Base-by-base conservation (phyloP, 2,329 filamentous ascomycete species). In the Alternaria tenuissima region DNA sequence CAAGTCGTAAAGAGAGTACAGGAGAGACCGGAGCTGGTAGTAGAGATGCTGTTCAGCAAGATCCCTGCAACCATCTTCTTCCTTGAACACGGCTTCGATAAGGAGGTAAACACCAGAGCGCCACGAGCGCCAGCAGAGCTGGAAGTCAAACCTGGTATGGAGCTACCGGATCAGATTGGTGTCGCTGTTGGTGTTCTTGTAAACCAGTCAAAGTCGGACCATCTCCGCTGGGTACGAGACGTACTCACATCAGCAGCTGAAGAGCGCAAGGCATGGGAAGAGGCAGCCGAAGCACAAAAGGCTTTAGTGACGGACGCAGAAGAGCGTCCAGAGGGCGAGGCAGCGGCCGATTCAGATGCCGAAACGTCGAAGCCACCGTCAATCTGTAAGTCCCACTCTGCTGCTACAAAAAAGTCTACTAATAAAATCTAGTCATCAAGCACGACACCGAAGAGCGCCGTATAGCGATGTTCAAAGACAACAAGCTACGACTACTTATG, bases 41-140 rank as follows among this genome's bases (percentile, higher is more conserved):
- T 96, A 1, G 95, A 99, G 79, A 88, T 99, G 85, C 84, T 99
- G 14, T 99, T 99, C 79, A 96, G 92, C 77, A 99, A 99, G 78
- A 91, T 93, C 58, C 89, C 89, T 52, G 86, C 87, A 46, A 97
- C 92, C 0, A 86, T 93, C 1, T 92, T 91, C 78, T 98, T 93
- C 75, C 85, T 99, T 5, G 94, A 98, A 74, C 93, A 94, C 72
- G 95, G 95, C 0, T 91, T 92, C 68, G 93, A 97, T 71, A 92
- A 89, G 73, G 93, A 94, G 66, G 87, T 89, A 0, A 76, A 89
- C 24, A 85, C 86, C 20, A 82, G 85, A n/a, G 85, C 88, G 43
- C 86, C 89, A 9, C 87, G 87, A 66, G 87, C 92, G 4, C 93
- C 89, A 0, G 91, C 91, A 11, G 92, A 96, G 73, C 83, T 99